A percentile compares a stretch with the other conserved stretches of the same genome.
phyloP scores from a whole-genome alignment of 2,329 filamentous ascomycete species.

The Fusarium fracticaudum region DNA sequence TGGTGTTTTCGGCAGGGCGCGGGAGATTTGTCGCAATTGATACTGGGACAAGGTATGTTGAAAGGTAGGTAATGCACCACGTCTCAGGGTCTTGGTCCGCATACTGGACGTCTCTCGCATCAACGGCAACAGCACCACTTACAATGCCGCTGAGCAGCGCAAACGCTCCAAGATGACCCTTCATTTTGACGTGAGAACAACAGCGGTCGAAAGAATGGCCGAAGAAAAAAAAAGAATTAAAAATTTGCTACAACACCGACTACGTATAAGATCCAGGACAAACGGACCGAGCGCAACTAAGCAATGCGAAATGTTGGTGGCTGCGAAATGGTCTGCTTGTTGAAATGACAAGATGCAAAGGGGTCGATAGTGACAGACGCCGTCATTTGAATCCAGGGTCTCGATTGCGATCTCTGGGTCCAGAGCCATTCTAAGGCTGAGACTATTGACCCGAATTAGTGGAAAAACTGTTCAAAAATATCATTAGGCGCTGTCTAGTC shows the following conservation, averaged over 20 bases:
- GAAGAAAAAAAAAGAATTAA: too few relatives aligned
- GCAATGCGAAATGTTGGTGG: background rate
- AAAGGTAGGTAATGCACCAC: background rate
- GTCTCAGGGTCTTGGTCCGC: background rate
- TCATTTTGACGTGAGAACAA: background rate
- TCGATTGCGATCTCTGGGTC: background rate
- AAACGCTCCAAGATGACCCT: background rate
- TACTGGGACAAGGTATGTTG: background rate
- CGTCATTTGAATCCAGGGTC: background rate
- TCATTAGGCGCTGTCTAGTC: background rate
- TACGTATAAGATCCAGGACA: background rate
- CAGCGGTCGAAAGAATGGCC: too few relatives aligned
- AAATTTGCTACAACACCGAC: too few relatives aligned
- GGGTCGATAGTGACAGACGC: background rate
- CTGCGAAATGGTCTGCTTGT: background rate
- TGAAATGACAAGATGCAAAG: background rate
- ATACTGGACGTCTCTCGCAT: background rate
- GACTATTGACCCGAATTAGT: background rate
- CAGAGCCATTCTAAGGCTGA: background rate
- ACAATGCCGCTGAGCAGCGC: background rate
- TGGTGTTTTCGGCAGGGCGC: background rate
- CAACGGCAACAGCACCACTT: background rate
- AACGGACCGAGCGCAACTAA: background rate
- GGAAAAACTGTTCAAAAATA: background rate
- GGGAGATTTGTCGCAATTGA: background rate